Evolutionary conservation across 495 filamentous ascomycete species (phyloP), one percentile per base, ranked within the genome.

Genomic region (Penicillium psychrofluorescens): DNA sequence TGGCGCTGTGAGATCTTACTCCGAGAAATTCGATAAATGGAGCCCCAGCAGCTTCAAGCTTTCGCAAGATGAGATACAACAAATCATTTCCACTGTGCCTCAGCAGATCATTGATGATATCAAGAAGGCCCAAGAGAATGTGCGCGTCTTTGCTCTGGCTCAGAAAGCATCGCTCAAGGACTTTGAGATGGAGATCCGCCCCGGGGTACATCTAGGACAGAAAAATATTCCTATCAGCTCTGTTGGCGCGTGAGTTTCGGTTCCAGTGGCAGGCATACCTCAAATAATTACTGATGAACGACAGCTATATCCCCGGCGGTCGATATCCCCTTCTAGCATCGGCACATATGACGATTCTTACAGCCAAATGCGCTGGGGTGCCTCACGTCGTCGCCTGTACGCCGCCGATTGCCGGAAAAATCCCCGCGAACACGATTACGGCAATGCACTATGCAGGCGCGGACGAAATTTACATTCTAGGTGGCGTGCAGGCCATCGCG

Each of bases 331-430:
- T 78, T 6, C 70, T 79, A 12, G 76, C 74, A 11, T 77, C 72
- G 11, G 68, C 67, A n/a, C 76, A 79, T 47, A 79, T 76, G 74
- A 79, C 72, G 11, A 75, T 78, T 35, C 53, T 78, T 6, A 79
- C 76, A 0, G 74, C 76, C 3, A 79, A 78, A 45, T 70, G 72
- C 22, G 75, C 75, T 15, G 75, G 75, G 1, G 71, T 76, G 5
- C 61, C 60, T 8, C 56, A 73, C 34, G 72, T 78, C 11, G 59
- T 72, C 2, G 73, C 60, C 13, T 76, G 67, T 47, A 79, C 75
- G 2, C 74, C 73, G 5, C 75, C 73, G 1, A 77, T 77, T 32
- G 51, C 50, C 6, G 73, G 73, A 6, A 49, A 74, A 44, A 67
- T 79, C 38, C 74, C 75, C 0, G 56, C 57, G 39, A 64, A 66